Evolutionary conservation across 2,329 filamentous ascomycete species (phyloP).

Genomic region (Aspergillus sp.): DNA sequence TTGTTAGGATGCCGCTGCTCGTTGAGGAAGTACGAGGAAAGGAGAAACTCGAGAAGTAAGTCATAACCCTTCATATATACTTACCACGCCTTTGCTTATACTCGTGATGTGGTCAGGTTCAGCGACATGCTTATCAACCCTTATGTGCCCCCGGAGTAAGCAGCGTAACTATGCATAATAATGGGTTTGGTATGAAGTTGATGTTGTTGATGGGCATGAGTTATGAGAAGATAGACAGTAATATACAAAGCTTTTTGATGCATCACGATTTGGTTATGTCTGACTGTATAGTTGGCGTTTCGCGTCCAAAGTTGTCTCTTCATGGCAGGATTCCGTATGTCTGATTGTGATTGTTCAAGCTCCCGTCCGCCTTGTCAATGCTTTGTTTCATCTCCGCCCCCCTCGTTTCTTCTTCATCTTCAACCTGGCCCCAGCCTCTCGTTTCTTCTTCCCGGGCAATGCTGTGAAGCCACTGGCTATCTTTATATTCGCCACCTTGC

Average conservation of each 20-base stretch:
- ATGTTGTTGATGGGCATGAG: conserved; percentile 28
- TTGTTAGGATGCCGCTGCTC: conserved; percentile 95
- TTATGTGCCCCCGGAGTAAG: conserved; percentile 47
- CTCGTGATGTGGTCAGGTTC: conserved; percentile 36
- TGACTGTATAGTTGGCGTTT: neutral
- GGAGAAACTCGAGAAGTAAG: conserved; percentile 81
- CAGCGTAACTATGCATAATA: conserved; percentile 14
- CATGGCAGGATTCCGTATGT: neutral
- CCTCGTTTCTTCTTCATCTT: neutral
- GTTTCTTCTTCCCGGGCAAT: neutral
- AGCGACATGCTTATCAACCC: conserved; percentile 51
- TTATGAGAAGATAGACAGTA: conserved; percentile 43
- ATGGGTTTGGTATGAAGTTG: conserved; percentile 15
- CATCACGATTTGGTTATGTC: conserved; percentile 7
- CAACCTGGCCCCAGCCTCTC: neutral
- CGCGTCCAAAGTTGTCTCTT: neutral
- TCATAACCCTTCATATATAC: conserved; percentile 8
- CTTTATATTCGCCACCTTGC: conserved; percentile 11
- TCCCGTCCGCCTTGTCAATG: neutral
- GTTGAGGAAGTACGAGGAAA: conserved; percentile 95
- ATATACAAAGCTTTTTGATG: conserved; percentile 24
- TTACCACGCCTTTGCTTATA: conserved; percentile 11
- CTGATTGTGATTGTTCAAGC: neutral
- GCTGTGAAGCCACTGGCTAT: neutral
- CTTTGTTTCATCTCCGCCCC: neutral